phyloP scores from a whole-genome alignment of 2,329 filamentous ascomycete species.

The Aspergillus candidus region DNA sequence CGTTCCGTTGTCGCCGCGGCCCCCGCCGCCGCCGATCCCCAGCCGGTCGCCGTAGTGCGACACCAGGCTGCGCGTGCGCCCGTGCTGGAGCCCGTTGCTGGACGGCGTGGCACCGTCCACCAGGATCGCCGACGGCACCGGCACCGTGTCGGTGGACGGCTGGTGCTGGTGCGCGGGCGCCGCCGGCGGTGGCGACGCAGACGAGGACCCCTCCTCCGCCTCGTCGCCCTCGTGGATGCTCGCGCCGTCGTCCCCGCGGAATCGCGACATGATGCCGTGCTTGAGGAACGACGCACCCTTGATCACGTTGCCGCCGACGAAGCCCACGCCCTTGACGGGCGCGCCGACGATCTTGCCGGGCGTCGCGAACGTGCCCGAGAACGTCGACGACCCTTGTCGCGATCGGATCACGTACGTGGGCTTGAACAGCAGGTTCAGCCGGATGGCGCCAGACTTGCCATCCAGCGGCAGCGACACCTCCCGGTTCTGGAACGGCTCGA shows the following conservation, averaged over 20 bases:
- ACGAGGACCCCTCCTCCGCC: constrained; percentile 11
- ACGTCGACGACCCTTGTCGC: constrained; percentile 85
- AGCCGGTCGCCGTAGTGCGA: constrained; percentile 47
- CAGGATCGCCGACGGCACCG: constrained; percentile 11
- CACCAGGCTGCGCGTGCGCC: constrained; percentile 43
- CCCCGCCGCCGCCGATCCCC: constrained; percentile 43
- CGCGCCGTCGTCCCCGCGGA: constrained; percentile 44
- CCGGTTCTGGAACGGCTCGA: constrained; percentile 79
- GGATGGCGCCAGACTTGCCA: constrained; percentile 79
- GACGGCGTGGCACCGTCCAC: constrained; percentile 22
- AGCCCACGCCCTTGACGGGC: constrained; percentile 87
- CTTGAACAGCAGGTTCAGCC: constrained; percentile 83
- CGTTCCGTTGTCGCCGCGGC: constrained; percentile 59
- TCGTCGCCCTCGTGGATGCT: constrained; percentile 20
- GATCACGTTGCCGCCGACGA: constrained; percentile 74
- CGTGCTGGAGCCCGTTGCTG: constrained; percentile 34
- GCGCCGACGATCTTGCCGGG: constrained; percentile 89
- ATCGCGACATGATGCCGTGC: constrained; percentile 62
- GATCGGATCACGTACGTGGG: constrained; percentile 83
- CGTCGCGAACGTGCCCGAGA: constrained; percentile 80
- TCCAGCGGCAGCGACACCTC: constrained; percentile 72
- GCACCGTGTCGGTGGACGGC: too few relatives aligned
- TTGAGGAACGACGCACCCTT: constrained; percentile 88
- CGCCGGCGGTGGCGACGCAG: constrained; percentile 12
- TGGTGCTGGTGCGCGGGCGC: constrained; percentile 10